Evolutionary conservation across 345 rosid genomes (phyloP).

Genomic region (Arabidopsis arenosa): DNA sequence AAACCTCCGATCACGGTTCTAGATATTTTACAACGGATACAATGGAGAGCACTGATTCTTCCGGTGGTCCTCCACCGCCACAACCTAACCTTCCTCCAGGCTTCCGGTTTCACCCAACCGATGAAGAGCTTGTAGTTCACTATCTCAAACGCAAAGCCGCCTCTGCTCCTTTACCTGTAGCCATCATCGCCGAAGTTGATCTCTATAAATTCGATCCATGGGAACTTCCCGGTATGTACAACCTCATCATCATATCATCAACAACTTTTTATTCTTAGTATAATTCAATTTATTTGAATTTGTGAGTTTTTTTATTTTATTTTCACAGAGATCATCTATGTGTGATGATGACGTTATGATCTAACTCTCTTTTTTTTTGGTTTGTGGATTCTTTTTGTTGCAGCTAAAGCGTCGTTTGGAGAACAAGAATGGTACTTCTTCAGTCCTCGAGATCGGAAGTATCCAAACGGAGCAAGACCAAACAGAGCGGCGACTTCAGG

Average conservation of each 20-base stretch:
- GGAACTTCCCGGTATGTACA: conserved; percentile 86
- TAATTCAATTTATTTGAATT: not conserved
- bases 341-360: conserved; percentile 26
- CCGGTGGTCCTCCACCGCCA: conserved; percentile 63
- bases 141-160: conserved; percentile 89
- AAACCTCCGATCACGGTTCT: conserved; percentile 38
- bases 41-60: conserved; percentile 89
- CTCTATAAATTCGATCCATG: conserved; percentile 97
- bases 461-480: conserved; percentile 97
- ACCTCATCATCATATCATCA: conserved; percentile 13
- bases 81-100: conserved; percentile 86
- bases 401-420: conserved; percentile 94
- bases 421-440: conserved; percentile 99
- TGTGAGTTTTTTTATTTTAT: not conserved
- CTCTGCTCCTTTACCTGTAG: conserved; percentile 80
- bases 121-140: conserved; percentile 95
- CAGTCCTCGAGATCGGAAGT: conserved; percentile 93
- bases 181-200: conserved; percentile 92
- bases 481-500: conserved; percentile 99
- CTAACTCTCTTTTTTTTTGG: not conserved
- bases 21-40: not conserved
- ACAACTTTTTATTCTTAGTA: not conserved
- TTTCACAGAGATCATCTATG: not conserved
- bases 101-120: conserved; percentile 97
- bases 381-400: not conserved